These are phyloP conservation scores for Murraya koenigii DNA, from an alignment of 345 rosid genomes.

Conservation along the genomic window DNA sequence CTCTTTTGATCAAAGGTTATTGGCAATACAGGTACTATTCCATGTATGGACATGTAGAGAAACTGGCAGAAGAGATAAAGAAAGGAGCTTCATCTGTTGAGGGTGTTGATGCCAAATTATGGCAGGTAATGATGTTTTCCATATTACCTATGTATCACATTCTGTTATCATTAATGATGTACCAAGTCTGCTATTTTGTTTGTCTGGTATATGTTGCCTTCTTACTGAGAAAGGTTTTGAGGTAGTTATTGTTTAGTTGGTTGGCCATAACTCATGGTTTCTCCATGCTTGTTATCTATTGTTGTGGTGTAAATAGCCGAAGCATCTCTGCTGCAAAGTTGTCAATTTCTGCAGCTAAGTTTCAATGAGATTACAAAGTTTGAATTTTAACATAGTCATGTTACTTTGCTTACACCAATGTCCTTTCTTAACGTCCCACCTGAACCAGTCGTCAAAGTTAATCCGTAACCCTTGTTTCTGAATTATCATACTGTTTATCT, in stretches of 20 bases:
- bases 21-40: slow-evolving; percentile 72
- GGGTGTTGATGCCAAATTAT: slow-evolving; percentile 90
- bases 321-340: not conserved
- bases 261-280: not conserved
- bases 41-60: slow-evolving; percentile 96
- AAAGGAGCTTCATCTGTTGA: slow-evolving; percentile 92
- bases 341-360: not conserved
- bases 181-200: not conserved
- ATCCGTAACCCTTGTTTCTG: not conserved
- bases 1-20: slow-evolving; percentile 8
- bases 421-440: not conserved
- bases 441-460: not conserved
- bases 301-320: not conserved
- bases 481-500: not conserved
- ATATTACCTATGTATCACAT: not conserved
- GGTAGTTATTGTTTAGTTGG: not conserved
- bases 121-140: slow-evolving; percentile 60
- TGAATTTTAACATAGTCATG: not conserved
- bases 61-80: slow-evolving; percentile 85
- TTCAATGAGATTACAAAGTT: not conserved
- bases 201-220: not conserved
- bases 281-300: not conserved
- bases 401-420: not conserved
- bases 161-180: slow-evolving; percentile 11
- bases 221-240: not conserved